Base-by-base conservation (phyloP, 1,139 yeast genomes). In the Pichia terricola region DNA sequence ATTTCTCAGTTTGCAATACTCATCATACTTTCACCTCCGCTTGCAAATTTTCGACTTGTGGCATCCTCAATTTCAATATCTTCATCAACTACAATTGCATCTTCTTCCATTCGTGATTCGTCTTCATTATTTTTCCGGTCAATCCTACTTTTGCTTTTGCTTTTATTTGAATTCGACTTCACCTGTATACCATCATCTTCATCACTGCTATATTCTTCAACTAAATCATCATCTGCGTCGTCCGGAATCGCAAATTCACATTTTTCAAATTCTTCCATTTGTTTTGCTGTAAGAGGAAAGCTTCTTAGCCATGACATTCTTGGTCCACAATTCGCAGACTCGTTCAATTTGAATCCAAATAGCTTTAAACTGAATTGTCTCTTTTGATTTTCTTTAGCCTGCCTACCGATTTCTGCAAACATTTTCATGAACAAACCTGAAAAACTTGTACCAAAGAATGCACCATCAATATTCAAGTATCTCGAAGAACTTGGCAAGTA, bases 361-460 rank as follows among this genome's bases (percentile, higher is more conserved):
- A 89, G 73, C 58, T 81, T 84, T 58, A 88, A 72, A 36, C 85
- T 84, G 59, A 77, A 85, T 50, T 63, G 67, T 46, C 69, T 70
- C 60, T 71, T 72, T 53, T 75, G 75, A 59, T 75, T 75, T 58
- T 67, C 70, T 48, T 59, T 63, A 49, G 71, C 64, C 57, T 68
- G 70, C 48, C 66, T 64, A 50, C 80, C 84, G 45, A 89, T 77
- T 53, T 87, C 96, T 5, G 94, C 89, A 65, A 81, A 88, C 73
- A 87, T 84, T 60, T 87, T 85, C 46, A 91, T 77, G 56, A 91
- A 83, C 52, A 91, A 73, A 2, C 96, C 97, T 0, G 96, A 94
- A 66, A 91, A 91, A 31, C 95, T 81, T 1, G 97, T 87, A 6
- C 98, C 98, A 67, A 94, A 91, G 58, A 82, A 91, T 1, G 97